Conservation (phyloP, 306 rosid genomes). For the Trifolium subterraneum region DNA sequence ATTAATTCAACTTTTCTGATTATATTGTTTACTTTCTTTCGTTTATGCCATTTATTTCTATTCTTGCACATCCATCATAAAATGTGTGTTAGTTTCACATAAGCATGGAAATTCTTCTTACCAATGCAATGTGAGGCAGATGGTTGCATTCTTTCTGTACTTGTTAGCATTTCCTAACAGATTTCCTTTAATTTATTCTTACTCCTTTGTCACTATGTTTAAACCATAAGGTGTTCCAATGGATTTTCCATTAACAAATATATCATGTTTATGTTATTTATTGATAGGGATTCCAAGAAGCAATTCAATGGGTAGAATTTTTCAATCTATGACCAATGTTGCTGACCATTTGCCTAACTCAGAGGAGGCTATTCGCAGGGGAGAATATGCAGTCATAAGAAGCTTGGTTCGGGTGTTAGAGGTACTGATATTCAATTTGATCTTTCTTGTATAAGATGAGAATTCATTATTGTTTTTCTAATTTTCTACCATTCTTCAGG, state of each 20-base stretch:
- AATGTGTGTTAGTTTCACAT: not conserved
- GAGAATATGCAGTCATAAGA: slow-evolving; percentile 89
- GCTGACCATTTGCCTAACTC: slow-evolving; percentile 70
- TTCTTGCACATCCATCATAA: not conserved
- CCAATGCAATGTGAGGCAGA: no score
- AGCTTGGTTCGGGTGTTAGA: slow-evolving; percentile 90
- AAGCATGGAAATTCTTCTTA: no score
- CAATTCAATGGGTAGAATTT: slow-evolving; percentile 78
- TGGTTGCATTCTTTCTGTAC: no score
- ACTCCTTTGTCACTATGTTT: slow-evolving; percentile 12
- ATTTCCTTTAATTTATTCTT: slow-evolving; percentile 14
- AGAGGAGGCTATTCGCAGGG: slow-evolving; percentile 88
- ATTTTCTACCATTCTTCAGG: slow-evolving; percentile 57
- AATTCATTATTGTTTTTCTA: slow-evolving; percentile 20
- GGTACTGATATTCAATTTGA: slow-evolving; percentile 55
- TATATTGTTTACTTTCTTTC: slow-evolving; percentile 30
- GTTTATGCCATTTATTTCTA: slow-evolving; percentile 2
- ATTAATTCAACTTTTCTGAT: slow-evolving; percentile 23
- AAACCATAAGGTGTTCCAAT: not conserved
- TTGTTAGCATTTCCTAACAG: no score
- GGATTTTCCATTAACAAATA: slow-evolving; percentile 24
- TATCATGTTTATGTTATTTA: slow-evolving; percentile 40
- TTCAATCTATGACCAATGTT: slow-evolving; percentile 56
- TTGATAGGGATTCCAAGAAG: slow-evolving; percentile 76
- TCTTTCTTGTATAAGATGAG: slow-evolving; percentile 28